Percentiles rank a stretch among this genome's conserved stretches.
Evolutionary conservation across 116 monocot species (phyloP).

Genomic region (Papilionanthe hybrid): DNA sequence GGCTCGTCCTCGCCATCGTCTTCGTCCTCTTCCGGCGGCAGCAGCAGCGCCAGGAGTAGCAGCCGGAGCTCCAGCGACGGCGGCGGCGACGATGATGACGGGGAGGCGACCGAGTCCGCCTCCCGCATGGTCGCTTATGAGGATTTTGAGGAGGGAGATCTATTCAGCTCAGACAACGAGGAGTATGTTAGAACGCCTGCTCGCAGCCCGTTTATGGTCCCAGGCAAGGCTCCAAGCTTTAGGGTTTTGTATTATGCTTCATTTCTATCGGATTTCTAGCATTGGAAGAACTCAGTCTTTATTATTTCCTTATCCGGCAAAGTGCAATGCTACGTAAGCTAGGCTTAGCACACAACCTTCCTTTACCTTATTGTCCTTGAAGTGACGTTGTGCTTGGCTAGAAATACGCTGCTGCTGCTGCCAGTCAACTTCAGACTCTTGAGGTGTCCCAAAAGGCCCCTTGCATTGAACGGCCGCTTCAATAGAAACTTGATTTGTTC

Average conservation of each 20-base stretch:
- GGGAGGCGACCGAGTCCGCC: conserved; percentile 16
- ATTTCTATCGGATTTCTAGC: not conserved
- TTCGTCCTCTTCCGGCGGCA: conserved; percentile 32
- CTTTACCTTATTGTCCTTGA: not conserved
- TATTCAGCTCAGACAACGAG: conserved; percentile 91
- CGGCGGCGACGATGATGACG: conserved; percentile 21
- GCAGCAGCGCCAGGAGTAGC: conserved; percentile 25
- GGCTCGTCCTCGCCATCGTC: conserved; percentile 55
- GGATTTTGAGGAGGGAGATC: conserved; percentile 57
- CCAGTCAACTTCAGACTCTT: not conserved
- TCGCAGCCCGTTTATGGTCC: conserved; percentile 51
- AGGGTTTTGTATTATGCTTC: not conserved
- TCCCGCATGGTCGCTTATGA: conserved; percentile 10
- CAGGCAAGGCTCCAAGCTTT: conserved; percentile 38
- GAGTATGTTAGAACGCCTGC: conserved; percentile 63
- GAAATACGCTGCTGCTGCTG: not conserved
- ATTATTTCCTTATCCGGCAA: not conserved
- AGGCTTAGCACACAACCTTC: not conserved
- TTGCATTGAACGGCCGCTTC: not conserved
- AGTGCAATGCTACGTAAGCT: not conserved
- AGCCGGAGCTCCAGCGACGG: conserved; percentile 12
- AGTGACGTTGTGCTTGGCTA: not conserved
- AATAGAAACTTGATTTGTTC: not conserved
- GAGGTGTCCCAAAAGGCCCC: not conserved
- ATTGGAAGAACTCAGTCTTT: not conserved